Evolutionary conservation across 2,329 filamentous ascomycete species (phyloP), one percentile per base, ranked within the genome.

Genomic region (Hymenoscyphus scutula): DNA sequence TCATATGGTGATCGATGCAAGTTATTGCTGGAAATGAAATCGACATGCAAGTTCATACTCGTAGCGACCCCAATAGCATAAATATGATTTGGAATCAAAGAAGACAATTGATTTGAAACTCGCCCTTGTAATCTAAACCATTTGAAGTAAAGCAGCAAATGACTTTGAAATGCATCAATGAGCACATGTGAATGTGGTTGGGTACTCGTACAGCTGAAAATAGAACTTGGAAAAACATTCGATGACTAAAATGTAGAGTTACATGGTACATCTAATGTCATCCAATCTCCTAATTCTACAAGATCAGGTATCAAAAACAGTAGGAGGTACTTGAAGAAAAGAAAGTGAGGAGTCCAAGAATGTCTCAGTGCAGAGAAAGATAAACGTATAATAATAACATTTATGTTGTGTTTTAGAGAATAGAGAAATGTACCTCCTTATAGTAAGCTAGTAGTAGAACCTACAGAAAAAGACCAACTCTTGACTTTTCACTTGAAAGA

Each of bases 241-340:
- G 45, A 51, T 51, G 45, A 51, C 45, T 51, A 51, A 51, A 51
- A 51, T 25, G 45, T 19, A 51, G 19, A 51, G n/a, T 13, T 51
- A 19, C 19, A 51, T 7, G n/a, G 23, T 51, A 19, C 19, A 51
- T 7, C 25, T 8, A 19, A 51, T 51, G 45, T 51, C 19, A 51
- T 19, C 45, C 45, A 13, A 25, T 29, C 3, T 29, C 27, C 27
- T 6, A 29, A 29, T 29, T 23, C 10, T 7, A 19, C 45, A 37
- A 4, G 11, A 37, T 37, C 34, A 11, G 13, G 34, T 37, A 13
- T 23, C 45, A 23, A 4, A 51, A 51, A 10, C 10, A 19, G 45
- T 51, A 51, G 41, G n/a, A 48, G 19, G n/a, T 48, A 25, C 45
- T 51, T 25, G 19, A 51, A 13, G 11, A 51, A 15, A 11, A 13